Conservation (phyloP, 805 yeast genomes). For the Phaffomyces antillensis region DNA sequence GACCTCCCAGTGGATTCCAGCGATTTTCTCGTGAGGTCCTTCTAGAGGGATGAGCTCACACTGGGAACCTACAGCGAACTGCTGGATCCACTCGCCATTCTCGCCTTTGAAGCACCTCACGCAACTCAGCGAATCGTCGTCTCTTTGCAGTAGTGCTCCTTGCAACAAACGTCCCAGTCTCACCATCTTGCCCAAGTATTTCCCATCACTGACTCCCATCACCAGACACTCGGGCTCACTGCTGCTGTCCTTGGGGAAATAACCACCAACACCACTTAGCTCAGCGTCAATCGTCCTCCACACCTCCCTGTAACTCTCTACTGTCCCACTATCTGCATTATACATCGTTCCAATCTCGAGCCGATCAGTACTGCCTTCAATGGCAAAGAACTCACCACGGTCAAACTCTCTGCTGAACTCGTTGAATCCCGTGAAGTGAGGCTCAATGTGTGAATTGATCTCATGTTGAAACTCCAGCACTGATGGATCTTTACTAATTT, state of each 20-base stretch:
- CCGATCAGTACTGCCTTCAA: slow-evolving; percentile 32
- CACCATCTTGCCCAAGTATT: slow-evolving; percentile 35
- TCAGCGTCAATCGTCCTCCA: slow-evolving; percentile 47
- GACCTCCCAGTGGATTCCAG: neutral
- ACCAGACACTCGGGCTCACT: neutral
- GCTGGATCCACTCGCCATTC: too few species aligned
- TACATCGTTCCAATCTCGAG: slow-evolving; percentile 46
- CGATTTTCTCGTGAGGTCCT: neutral
- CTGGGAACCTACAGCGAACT: too few species aligned
- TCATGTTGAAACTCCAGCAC: slow-evolving; percentile 20
- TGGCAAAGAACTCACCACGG: slow-evolving; percentile 35
- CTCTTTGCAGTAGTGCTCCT: slow-evolving; percentile 29
- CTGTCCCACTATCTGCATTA: slow-evolving; percentile 35
- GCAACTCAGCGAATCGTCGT: neutral
- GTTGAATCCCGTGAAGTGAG: slow-evolving; percentile 16
- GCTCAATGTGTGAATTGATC: slow-evolving; percentile 16
- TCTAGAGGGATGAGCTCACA: neutral
- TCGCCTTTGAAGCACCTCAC: neutral
- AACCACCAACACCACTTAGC: neutral
- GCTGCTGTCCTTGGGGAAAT: neutral
- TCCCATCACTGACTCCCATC: too few species aligned
- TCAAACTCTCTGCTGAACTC: slow-evolving; percentile 8
- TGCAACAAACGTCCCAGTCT: slow-evolving; percentile 46
- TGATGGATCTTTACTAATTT: slow-evolving; percentile 10
- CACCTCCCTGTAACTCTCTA: slow-evolving; percentile 41